Percentiles rank a stretch among this genome's conserved stretches.
phyloP scores from a whole-genome alignment of 2,329 filamentous ascomycete genomes.

The Ramularia endophylla region DNA sequence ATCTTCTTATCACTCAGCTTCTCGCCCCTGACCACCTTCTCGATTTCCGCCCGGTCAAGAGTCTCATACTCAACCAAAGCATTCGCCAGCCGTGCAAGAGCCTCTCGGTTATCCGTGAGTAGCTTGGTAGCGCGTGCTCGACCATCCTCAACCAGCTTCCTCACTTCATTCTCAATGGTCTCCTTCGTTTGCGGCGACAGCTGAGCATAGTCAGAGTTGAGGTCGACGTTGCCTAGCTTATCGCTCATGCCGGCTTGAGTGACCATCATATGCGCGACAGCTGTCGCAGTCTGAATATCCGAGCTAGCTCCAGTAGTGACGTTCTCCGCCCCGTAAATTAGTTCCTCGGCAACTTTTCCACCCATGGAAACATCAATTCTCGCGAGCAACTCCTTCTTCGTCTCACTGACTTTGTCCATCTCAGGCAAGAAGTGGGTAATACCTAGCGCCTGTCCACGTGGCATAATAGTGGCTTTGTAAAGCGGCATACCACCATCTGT shows the following conservation, averaged over 20 bases:
- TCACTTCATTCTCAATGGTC: conserved; percentile 82
- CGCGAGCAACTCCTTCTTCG: conserved; percentile 77
- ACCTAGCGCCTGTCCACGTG: conserved; percentile 78
- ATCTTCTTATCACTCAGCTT: conserved; percentile 62
- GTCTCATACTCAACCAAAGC: conserved; percentile 95
- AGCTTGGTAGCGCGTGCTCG: conserved; percentile 67
- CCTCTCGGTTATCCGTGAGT: conserved; percentile 67
- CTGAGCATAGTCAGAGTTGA: conserved; percentile 70
- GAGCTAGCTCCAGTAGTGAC: conserved; percentile 83
- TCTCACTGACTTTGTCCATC: conserved; percentile 85
- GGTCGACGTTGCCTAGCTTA: conserved; percentile 82
- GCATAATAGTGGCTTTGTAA: conserved; percentile 97
- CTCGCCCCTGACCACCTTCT: conserved; percentile 83
- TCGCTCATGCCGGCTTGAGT: conserved; percentile 86
- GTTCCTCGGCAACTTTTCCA: conserved; percentile 83
- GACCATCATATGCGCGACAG: conserved; percentile 79
- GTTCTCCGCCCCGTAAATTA: conserved; percentile 84
- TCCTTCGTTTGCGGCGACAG: conserved; percentile 83
- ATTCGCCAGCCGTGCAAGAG: conserved; percentile 81
- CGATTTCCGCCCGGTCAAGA: conserved; percentile 79
- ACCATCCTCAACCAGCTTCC: conserved; percentile 74
- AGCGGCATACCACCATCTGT: conserved; percentile 69
- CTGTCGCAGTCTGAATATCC: conserved; percentile 77
- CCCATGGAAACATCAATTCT: conserved; percentile 76
- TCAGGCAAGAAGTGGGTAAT: conserved; percentile 83